Base-by-base conservation (phyloP, 2,329 filamentous ascomycete species). In the Xylariaceae sp. region DNA sequence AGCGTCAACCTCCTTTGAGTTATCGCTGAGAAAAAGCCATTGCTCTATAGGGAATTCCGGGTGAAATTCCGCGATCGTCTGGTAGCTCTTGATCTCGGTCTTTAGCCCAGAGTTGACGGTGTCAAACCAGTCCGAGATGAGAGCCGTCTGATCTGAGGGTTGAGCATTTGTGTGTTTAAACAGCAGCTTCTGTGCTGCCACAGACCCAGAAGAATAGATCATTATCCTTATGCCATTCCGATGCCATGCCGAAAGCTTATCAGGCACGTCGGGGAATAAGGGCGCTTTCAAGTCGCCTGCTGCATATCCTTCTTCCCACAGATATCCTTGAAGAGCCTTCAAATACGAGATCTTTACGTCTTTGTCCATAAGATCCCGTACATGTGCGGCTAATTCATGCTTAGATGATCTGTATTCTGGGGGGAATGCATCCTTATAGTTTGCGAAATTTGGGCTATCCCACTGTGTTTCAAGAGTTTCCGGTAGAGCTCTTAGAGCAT, bases 11-110 rank as follows among this genome's bases (percentile, higher is more conserved):
- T 88, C 85, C 65, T 80, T 81, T 43, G 88, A 77, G 65, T 91
- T 91, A 72, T 94, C 89, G 65, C 87, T 92, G 56, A 92, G 73
- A 68, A 94, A 94, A n/a, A 90, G 74, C 75, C 88, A 88, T 52
- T 80, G 75, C 10, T 68, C 70, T 16, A 77, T 68, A 47, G 73
- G 62, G 53, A 77, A 72, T 32, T 76, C 72, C 15, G 80, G 68
- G 42, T 75, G 67, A 50, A 75, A 72, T 44, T 70, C 68, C 45
- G 80, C 75, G 61, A 92, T 91, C 63, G 75, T 81, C 61, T 72
- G 69, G 71, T 92, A 94, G 68, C 88, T 92, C 19, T 68, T 70
- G 37, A 72, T 68, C 62, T 89, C 81, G 43, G 78, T 81, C 75
- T 94, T 94, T 52, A 81, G 77, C 1, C 89, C 89, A 30, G 89